A percentile compares a stretch with the other conserved stretches of the same genome.
Evolutionary conservation across 306 rosid species (phyloP).

Genomic region (Carpinus viminea): DNA sequence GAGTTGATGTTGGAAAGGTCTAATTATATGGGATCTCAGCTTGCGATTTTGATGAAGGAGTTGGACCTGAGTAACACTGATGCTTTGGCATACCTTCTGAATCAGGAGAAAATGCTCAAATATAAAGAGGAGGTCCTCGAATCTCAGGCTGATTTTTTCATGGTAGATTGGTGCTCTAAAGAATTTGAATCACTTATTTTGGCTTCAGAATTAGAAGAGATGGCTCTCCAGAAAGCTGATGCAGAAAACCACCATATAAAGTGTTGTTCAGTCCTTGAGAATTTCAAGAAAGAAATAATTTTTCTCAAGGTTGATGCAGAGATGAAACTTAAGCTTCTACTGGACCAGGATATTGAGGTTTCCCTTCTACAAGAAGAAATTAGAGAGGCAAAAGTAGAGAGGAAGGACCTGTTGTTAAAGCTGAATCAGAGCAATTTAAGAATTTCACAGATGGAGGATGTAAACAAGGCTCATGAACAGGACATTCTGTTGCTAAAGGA

Average conservation of each 20-base stretch:
- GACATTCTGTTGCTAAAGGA: constrained; percentile 46
- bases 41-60: constrained; percentile 73
- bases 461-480: constrained; percentile 48
- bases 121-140: constrained; percentile 50
- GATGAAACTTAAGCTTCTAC: constrained; percentile 43
- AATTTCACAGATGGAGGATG: constrained; percentile 42
- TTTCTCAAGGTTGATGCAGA: constrained; percentile 52
- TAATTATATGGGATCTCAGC: constrained; percentile 75
- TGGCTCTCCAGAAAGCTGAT: constrained; percentile 40
- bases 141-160: constrained; percentile 55
- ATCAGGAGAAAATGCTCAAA: constrained; percentile 59
- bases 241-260: constrained; percentile 45
- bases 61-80: constrained; percentile 55
- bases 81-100: constrained; percentile 52
- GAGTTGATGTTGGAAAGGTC: constrained; percentile 82
- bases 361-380: constrained; percentile 39
- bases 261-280: constrained; percentile 43
- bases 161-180: constrained; percentile 56
- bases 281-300: constrained; percentile 51
- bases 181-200: constrained; percentile 68
- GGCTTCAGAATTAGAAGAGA: constrained; percentile 52
- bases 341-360: constrained; percentile 55
- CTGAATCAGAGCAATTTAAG: constrained; percentile 41
- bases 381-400: constrained; percentile 42
- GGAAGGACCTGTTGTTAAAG: constrained; percentile 40